Percentiles rank a stretch among this genome's conserved stretches.
Conservation (phyloP, 306 rosid species). For the Fragaria iinumae region DNA sequence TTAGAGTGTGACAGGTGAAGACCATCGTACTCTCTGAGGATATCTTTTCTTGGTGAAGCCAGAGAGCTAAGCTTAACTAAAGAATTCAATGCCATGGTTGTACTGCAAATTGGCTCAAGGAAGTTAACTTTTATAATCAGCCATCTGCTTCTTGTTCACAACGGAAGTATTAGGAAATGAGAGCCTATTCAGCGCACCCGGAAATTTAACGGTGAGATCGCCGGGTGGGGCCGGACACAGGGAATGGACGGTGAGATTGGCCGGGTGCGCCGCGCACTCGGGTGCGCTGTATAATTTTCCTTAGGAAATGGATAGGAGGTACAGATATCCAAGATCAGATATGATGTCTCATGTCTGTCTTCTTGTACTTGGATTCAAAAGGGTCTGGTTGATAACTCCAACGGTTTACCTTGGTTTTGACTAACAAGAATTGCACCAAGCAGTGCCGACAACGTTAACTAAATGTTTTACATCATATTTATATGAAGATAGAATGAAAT, state of each 20-base stretch:
- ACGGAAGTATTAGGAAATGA: neutral
- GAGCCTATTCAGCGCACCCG: no score
- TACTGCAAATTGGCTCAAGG: constrained; percentile 3
- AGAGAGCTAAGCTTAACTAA: constrained; percentile 48
- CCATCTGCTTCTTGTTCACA: constrained; percentile 2
- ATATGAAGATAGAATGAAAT: neutral
- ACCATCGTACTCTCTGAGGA: constrained; percentile 33
- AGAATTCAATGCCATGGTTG: constrained; percentile 52
- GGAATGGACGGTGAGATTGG: no score
- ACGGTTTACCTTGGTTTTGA: constrained; percentile 3
- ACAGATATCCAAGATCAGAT: neutral
- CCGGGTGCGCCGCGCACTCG: no score
- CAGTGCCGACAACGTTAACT: neutral
- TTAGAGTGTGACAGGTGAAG: constrained; percentile 47
- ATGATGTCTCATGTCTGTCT: neutral
- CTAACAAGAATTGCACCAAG: neutral
- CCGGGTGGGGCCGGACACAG: no score
- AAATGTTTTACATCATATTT: neutral
- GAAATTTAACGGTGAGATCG: no score
- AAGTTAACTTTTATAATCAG: constrained; percentile 10
- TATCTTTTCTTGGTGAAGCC: constrained; percentile 28
- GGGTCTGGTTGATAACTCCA: neutral
- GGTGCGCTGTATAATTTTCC: no score
- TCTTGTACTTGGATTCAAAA: neutral
- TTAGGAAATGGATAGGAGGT: neutral